Conservation (phyloP, 108 stramenopile genomes). For the Bacterosira constricta region DNA sequence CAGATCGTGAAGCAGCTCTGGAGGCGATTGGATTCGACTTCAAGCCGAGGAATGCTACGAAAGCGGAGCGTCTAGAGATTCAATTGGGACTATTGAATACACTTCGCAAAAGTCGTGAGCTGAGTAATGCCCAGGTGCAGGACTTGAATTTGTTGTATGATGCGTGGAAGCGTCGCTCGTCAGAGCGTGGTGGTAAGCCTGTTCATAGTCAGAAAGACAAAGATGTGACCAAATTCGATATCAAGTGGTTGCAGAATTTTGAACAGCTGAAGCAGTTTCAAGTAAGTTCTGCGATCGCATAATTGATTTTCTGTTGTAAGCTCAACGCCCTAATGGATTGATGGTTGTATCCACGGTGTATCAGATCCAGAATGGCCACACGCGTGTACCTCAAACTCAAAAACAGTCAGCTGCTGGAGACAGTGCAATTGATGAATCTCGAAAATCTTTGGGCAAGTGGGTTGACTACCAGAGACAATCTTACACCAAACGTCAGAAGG, state of each 20-base stretch:
- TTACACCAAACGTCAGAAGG: slow-evolving; percentile 16
- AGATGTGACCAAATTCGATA: slow-evolving; percentile 1
- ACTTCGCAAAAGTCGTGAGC: slow-evolving; percentile 21
- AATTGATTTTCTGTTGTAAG: too few relatives aligned
- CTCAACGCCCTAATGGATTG: too few relatives aligned
- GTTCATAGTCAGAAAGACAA: not conserved
- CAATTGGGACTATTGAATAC: slow-evolving; percentile 21
- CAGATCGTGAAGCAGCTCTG: slow-evolving; percentile 13
- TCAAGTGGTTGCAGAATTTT: slow-evolving; percentile 17
- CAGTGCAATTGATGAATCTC: slow-evolving; percentile 3
- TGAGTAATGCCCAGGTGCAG: slow-evolving; percentile 13
- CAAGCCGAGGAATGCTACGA: slow-evolving; percentile 18
- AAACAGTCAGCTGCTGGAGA: too few relatives aligned
- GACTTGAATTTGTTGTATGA: slow-evolving; percentile 26
- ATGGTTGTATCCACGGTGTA: too few relatives aligned
- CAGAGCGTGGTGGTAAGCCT: not conserved
- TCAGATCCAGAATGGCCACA: too few relatives aligned
- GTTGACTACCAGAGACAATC: slow-evolving; percentile 16
- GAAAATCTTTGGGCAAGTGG: slow-evolving; percentile 20
- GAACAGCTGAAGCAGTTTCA: slow-evolving; percentile 28
- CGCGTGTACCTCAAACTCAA: slow-evolving; percentile 3
- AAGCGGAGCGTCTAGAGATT: slow-evolving; percentile 3
- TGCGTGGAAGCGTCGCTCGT: slow-evolving; percentile 26
- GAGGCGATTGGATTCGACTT: slow-evolving; percentile 22
- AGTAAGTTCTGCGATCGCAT: too few relatives aligned